phyloP scores from a whole-genome alignment of 331 rosid genomes.

The Phaseolus coccineus region DNA sequence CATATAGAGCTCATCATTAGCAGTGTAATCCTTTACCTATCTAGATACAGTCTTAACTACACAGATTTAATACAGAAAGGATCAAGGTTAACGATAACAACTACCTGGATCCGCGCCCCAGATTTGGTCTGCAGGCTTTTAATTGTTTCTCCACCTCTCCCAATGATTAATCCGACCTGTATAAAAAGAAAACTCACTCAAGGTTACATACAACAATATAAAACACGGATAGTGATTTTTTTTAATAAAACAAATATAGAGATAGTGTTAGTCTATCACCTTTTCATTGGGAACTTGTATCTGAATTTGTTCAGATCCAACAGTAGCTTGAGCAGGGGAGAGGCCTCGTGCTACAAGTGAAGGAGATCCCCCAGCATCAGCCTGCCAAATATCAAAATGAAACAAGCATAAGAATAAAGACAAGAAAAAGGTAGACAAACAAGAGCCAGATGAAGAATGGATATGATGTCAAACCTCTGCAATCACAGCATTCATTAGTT shows the following conservation, averaged over 20 bases:
- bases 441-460: not conserved
- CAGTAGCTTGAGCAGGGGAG: constrained; percentile 71
- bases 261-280: constrained; percentile 52
- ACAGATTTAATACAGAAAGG: constrained; percentile 1
- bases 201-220: not conserved
- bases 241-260: not conserved
- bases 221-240: constrained; percentile 12
- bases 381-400: constrained; percentile 58
- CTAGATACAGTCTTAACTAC: not conserved
- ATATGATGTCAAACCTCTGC: constrained; percentile 68
- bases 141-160: constrained; percentile 97
- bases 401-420: constrained; percentile 1
- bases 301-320: constrained; percentile 92
- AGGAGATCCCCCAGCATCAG: constrained; percentile 99
- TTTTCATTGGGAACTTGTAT: constrained; percentile 96
- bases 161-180: constrained; percentile 96
- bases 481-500: constrained; percentile 87
- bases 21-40: not conserved
- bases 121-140: constrained; percentile 91
- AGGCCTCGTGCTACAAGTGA: constrained; percentile 94
- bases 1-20: not conserved
- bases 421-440: not conserved
- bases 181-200: constrained; percentile 23
- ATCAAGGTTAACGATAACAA: constrained; percentile 54
- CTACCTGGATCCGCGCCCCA: constrained; percentile 99